Evolutionary conservation across 1,139 yeast species (phyloP), one percentile per base, ranked within the genome.

Genomic region (Blastobotrys capitulatus): DNA sequence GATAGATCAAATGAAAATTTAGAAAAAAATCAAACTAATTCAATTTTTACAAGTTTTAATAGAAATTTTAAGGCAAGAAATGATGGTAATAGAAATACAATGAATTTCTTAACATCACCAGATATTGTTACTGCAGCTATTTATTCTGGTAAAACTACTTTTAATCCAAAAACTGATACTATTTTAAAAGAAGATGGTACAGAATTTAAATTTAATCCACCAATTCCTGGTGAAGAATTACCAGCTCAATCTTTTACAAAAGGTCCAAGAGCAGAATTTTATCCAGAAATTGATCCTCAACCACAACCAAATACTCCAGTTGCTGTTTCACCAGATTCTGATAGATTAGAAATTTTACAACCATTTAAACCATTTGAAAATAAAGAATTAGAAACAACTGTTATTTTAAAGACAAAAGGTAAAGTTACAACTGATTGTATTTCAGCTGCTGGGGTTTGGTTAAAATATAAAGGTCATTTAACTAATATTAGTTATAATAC

Each of bases 391-490:
- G 74, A 78, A 55, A 79, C 90, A 38, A 80, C 80, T 48, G 87
- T 92, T 1, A 72, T 90, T 53, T 71, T 92, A 63, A 92, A 90
- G 72, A 97, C 90, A 47, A 90, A 88, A 72, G 98, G 98, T 56
- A 92, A 92, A 72, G 90, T 97, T 76, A 92, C 98, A 42, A 92
- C 98, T 38, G 98, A 92, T 70, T 98, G 92, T 66, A 92, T 92
- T 60, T 89, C 97, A 26, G 97, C 97, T 39, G 98, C 98, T 35
- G 98, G 98, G 65, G 94, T 84, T n/a, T 92, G 98, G 98, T 79
- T 92, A 71, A 92, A 92, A 73, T 92, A 92, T 73, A 92, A 92
- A 74, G 98, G 98, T 18, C 98, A 92, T 66, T 77, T 92, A 62
- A 97, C 90, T 67, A 92, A 92, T 71, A 92, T 92, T 58, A 86